Evolutionary conservation across 306 rosid genomes (phyloP), one percentile per base, ranked within the genome.

Genomic region (Pueraria montana): DNA sequence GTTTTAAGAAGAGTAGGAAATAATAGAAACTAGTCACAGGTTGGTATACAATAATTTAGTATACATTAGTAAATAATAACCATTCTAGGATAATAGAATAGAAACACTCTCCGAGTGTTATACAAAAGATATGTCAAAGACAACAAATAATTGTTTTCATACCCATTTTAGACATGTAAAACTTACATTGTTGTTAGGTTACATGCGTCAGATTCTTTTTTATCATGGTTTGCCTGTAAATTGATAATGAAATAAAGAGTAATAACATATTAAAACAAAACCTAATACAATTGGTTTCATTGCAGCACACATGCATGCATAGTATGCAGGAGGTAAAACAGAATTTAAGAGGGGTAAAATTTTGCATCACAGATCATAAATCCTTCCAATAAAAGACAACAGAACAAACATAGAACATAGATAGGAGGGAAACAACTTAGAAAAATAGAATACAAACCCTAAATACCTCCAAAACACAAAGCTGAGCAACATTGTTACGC

Each of bases 401-500:
- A 23, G 1, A 65, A 27, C 52, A 79, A 78, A 79, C 46, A 55
- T 48, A 82, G n/a, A 82, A 53, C 45, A 73, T 7, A n/a, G n/a
- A n/a, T n/a, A 81, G 40, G 69, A n/a, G 43, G 68, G 61, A 83
- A 67, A 64, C 23, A 76, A 32, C 42, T 50, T 24, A 77, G 24
- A 73, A 45, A 48, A 69, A 81, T 49, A 80, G 45, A 32, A 77
- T 38, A 75, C 12, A 80, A n/a, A n/a, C n/a, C n/a, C n/a, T n/a
- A n/a, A n/a, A 48, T 86, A 93, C 99, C 99, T 93, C 89, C 24
- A 95, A 88, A 89, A 96, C 92, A 90, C 99, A 93, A 53, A 96
- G 90, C 76, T 96, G 98, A 43, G 99, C 99, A 78, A 96, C 98
- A 83, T 96, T 96, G 84, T 93, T 78, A 74, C 94, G 96, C 80